A percentile compares a stretch with the other conserved stretches of the same genome.
These are phyloP conservation scores for Thalia dealbata DNA, from an alignment of 176 grass and related monocot genomes.

Conservation along the genomic window DNA sequence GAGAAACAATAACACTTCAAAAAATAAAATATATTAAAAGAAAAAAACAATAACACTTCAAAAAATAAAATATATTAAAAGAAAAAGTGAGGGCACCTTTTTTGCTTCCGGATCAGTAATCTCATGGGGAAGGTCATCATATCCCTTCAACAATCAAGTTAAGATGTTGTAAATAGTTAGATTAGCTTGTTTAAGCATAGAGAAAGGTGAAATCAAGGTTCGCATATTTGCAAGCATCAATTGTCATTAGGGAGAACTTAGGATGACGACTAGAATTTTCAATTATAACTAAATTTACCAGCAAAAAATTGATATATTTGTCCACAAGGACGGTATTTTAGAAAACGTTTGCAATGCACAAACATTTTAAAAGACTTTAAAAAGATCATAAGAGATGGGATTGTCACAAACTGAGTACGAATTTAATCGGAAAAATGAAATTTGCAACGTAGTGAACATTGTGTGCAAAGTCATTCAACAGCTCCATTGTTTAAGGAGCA, in stretches of 20 bases:
- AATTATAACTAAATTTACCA: too few relatives aligned
- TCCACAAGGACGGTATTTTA: too few relatives aligned
- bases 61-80: not conserved
- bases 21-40: not conserved
- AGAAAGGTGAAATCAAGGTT: not conserved
- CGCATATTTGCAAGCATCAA: not conserved
- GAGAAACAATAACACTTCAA: not conserved
- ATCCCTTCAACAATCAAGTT: conserved; percentile 40
- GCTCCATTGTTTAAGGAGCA: not conserved
- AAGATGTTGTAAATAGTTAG: not conserved
- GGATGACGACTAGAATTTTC: too few relatives aligned
- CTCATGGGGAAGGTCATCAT: conserved; percentile 81
- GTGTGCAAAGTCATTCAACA: not conserved
- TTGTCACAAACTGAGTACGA: too few relatives aligned
- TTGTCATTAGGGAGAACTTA: too few relatives aligned
- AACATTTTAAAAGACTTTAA: too few relatives aligned
- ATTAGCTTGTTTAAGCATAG: not conserved
- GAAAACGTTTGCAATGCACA: too few relatives aligned
- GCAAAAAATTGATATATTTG: too few relatives aligned
- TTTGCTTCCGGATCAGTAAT: conserved; percentile 71
- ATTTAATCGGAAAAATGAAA: too few relatives aligned
- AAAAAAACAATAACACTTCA: not conserved
- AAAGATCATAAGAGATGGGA: too few relatives aligned
- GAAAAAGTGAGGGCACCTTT: conserved; percentile 27
- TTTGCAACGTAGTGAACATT: not conserved